Evolutionary conservation across 768 basidiomycete species (phyloP), one percentile per base, ranked within the genome.

Genomic region (Clavulina sp.): DNA sequence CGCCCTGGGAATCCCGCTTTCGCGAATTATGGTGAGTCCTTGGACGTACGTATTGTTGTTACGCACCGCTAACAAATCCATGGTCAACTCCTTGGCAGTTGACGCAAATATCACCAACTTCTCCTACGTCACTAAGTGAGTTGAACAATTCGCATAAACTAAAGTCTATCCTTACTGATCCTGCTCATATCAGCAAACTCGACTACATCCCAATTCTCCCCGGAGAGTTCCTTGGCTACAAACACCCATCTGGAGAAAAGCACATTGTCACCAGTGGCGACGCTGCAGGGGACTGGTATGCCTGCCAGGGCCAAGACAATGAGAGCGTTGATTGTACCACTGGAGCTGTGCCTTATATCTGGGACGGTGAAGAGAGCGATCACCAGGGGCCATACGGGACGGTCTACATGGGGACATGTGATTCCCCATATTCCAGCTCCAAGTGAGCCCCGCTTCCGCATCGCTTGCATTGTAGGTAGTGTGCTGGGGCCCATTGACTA

Each of bases 81-180:
- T n/a, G n/a, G n/a, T n/a, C n/a, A n/a, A n/a, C 16, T 49, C 47
- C 36, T 49, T 54, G 28, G 50, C 46, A 34, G 48, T 36, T 21
- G 52, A 53, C 29, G 38, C 52, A 6, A 48, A 46, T 38, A 28
- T 41, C 13, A 53, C 33, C 36, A 48, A 46, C 16, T 41, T 41
- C 31, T 46, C 38, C 34, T 19, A 43, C 36, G 63, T 65, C 56
- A 61, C 74, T 9, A 73, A 71, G 2, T 77, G 28, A 30, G 48
- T 34, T 7, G n/a, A n/a, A n/a, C 24, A 7, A 49, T 33, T 33
- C 28, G 9, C 7, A 7, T 33, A 23, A 16, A n/a, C n/a, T n/a
- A n/a, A n/a, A n/a, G n/a, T n/a, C n/a, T n/a, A n/a, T n/a, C n/a
- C n/a, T n/a, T n/a, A n/a, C n/a, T n/a, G n/a, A n/a, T n/a, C 7